phyloP scores from a whole-genome alignment of 225 moss, liverwort and hornwort species.

The Pleurozium schreberi region DNA sequence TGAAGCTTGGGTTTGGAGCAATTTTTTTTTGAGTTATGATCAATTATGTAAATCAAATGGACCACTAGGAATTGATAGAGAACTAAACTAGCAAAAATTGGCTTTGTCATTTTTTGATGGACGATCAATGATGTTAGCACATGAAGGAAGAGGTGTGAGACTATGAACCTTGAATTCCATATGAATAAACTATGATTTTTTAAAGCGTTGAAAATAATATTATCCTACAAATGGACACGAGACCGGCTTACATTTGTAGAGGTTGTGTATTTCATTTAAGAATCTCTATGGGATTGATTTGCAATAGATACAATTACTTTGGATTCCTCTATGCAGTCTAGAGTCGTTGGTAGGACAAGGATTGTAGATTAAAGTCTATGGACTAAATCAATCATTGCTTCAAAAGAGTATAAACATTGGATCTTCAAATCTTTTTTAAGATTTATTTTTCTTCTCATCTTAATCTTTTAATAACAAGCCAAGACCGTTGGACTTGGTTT shows the following conservation, averaged over 20 bases:
- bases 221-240: rapidly evolving
- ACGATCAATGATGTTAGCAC: too few species aligned
- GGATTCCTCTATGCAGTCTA: too few species aligned
- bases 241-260: neutral
- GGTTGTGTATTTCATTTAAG: rapidly evolving
- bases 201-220: rapidly evolving
- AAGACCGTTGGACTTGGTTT: rapidly evolving
- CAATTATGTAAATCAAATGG: neutral
- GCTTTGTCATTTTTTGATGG: too few species aligned
- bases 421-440: neutral
- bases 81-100: neutral
- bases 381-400: neutral
- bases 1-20: rapidly evolving
- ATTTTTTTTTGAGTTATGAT: too few species aligned
- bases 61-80: neutral
- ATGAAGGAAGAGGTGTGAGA: too few species aligned
- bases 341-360: rapidly evolving
- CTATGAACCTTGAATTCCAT: too few species aligned
- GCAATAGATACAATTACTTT: rapidly evolving
- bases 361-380: rapidly evolving
- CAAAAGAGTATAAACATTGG: neutral
- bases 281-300: neutral
- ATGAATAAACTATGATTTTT: neutral
- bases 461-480: neutral
- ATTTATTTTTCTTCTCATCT: neutral